These are phyloP conservation scores for Fusarium austroafricanum DNA, from an alignment of 2,329 filamentous ascomycete species.

Conservation along the genomic window DNA sequence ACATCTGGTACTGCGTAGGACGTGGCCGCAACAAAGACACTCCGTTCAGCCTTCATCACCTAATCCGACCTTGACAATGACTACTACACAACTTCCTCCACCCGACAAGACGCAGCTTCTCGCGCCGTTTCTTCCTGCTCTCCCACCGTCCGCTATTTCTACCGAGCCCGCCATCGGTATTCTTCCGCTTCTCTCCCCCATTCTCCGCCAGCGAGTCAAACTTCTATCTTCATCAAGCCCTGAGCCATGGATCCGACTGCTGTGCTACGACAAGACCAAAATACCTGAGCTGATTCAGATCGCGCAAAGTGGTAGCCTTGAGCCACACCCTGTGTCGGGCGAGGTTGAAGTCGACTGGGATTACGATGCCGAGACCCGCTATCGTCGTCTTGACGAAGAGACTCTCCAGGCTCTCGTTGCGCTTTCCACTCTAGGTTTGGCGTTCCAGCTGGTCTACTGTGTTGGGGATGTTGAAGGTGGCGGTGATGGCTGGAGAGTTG, in stretches of 20 bases:
- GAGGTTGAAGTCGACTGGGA: constrained; percentile 81
- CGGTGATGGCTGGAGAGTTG: constrained; percentile 76
- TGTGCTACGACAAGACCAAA: constrained; percentile 74
- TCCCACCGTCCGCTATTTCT: constrained; percentile 69
- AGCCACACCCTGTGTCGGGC: constrained; percentile 84
- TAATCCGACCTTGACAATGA: constrained; percentile 40
- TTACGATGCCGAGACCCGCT: constrained; percentile 71
- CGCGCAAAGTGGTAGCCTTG: constrained; percentile 71
- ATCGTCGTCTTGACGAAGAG: constrained; percentile 77
- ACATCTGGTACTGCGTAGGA: constrained; percentile 5
- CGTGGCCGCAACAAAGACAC: constrained; percentile 9
- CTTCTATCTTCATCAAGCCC: constrained; percentile 69
- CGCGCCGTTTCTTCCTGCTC: constrained; percentile 67
- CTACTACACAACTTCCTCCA: constrained; percentile 50
- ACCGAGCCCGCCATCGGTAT: constrained; percentile 67
- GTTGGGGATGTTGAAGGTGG: constrained; percentile 71
- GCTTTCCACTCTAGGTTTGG: constrained; percentile 70
- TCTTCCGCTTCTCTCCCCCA: constrained; percentile 71
- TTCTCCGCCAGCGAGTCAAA: constrained; percentile 73
- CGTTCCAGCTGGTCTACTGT: constrained; percentile 77
- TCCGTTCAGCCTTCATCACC: not conserved
- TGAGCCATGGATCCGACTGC: constrained; percentile 79
- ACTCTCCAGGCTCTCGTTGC: constrained; percentile 77
- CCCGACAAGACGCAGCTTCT: constrained; percentile 62
- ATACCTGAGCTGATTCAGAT: constrained; percentile 69